Evolutionary conservation across 768 basidiomycete species (phyloP).

Genomic region (Infundibulicybe gibba): DNA sequence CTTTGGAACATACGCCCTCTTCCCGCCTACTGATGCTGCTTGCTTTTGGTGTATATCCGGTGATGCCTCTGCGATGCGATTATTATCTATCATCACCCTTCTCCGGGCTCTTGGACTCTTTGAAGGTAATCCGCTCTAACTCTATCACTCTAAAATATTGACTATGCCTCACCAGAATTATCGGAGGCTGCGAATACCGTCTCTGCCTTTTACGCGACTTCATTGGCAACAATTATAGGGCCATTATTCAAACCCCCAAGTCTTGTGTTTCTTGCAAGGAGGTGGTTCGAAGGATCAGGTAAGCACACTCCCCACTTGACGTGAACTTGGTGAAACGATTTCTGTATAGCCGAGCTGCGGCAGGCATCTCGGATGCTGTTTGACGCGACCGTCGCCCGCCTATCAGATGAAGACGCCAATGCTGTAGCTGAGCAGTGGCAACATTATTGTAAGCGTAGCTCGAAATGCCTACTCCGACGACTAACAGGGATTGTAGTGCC

Average conservation of each 20-base stretch:
- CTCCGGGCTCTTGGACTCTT: slow-evolving; percentile 72
- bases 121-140: slow-evolving; percentile 43
- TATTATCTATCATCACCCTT: slow-evolving; percentile 61
- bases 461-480: not conserved
- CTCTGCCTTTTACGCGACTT: slow-evolving; percentile 77
- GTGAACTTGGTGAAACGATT: not conserved
- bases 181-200: slow-evolving; percentile 69
- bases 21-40: no score
- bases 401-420: slow-evolving; percentile 67
- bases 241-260: slow-evolving; percentile 61
- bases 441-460: slow-evolving; percentile 45
- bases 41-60: slow-evolving; percentile 73
- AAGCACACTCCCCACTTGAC: slow-evolving; percentile 13
- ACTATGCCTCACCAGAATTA: slow-evolving; percentile 42
- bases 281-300: slow-evolving; percentile 80
- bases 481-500: slow-evolving; percentile 42
- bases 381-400: slow-evolving; percentile 63
- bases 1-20: no score
- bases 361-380: slow-evolving; percentile 77
- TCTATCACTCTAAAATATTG: not conserved
- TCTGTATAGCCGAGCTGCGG: slow-evolving; percentile 61
- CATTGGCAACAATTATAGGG: slow-evolving; percentile 62
- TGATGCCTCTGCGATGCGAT: slow-evolving; percentile 64
- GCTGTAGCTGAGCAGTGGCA: slow-evolving; percentile 61
- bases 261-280: slow-evolving; percentile 65